Evolutionary conservation across 257 asterid species (phyloP).

Genomic region (Scutellaria minor): DNA sequence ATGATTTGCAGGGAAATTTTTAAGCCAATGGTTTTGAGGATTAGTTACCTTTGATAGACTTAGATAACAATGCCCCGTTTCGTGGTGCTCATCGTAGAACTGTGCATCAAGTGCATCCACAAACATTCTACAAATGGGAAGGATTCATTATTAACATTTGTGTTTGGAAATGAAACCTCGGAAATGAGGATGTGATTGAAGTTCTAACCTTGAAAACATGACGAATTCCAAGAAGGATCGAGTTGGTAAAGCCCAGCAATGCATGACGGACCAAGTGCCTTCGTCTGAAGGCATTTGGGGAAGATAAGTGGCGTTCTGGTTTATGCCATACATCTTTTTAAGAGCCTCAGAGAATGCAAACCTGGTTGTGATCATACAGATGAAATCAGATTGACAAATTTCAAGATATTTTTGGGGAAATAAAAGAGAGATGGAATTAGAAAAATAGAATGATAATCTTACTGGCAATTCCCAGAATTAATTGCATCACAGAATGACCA

Average conservation of each 20-base stretch:
- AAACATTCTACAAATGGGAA: constrained; percentile 62
- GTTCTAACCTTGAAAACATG: constrained; percentile 85
- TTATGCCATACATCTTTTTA: constrained; percentile 74
- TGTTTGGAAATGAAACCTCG: neutral
- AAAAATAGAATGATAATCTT: constrained; percentile 38
- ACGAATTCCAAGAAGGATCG: constrained; percentile 81
- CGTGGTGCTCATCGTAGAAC: constrained; percentile 67
- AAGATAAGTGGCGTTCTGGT: constrained; percentile 55
- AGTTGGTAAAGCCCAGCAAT: constrained; percentile 87
- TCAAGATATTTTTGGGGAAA: neutral
- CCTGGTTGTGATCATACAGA: constrained; percentile 43
- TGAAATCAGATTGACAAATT: constrained; percentile 13
- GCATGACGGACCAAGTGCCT: constrained; percentile 87
- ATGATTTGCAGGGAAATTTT: neutral
- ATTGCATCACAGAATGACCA: constrained; percentile 93
- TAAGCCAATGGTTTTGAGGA: neutral
- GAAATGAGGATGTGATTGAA: neutral
- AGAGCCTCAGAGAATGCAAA: constrained; percentile 78
- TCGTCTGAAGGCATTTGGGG: constrained; percentile 78
- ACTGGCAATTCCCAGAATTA: constrained; percentile 92
- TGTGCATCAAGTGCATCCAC: constrained; percentile 78
- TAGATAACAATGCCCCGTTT: constrained; percentile 62
- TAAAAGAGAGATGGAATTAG: neutral
- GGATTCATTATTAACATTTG: neutral
- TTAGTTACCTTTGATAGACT: constrained; percentile 66